phyloP scores from a whole-genome alignment of 495 filamentous ascomycete species.

The Penicillium paradoxum region DNA sequence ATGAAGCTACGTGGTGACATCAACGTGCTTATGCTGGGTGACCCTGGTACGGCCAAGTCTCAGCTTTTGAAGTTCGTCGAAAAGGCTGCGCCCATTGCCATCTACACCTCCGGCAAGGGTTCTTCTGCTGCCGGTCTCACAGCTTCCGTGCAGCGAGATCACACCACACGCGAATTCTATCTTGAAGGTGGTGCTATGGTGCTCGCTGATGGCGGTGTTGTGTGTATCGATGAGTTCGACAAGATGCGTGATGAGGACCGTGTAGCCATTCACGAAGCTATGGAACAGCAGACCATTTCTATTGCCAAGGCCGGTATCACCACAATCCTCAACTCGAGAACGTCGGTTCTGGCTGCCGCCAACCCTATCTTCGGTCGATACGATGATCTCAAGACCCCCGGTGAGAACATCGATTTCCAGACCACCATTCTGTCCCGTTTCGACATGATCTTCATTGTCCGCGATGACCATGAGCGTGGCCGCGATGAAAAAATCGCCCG shows the following conservation, averaged over 20 bases:
- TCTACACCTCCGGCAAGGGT: conserved; percentile 98
- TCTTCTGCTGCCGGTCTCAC: conserved; percentile 98
- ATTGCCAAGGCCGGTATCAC: conserved; percentile 99
- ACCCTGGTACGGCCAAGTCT: conserved; percentile 97
- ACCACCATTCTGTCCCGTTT: conserved; percentile 98
- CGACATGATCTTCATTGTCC: conserved; percentile 99
- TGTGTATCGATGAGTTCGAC: conserved; percentile 99
- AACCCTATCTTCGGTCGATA: conserved; percentile 98
- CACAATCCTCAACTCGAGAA: conserved; percentile 94
- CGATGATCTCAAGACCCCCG: conserved; percentile 94
- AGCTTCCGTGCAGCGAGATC: conserved; percentile 92
- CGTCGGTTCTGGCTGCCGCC: conserved; percentile 90
- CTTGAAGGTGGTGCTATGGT: conserved; percentile 99
- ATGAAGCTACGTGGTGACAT: conserved; percentile 99
- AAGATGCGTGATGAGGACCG: conserved; percentile 99
- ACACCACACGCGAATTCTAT: conserved; percentile 91
- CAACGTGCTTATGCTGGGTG: conserved; percentile 94
- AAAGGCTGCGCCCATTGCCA: conserved; percentile 92
- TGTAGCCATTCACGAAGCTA: conserved; percentile 98
- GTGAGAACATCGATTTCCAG: conserved; percentile 99
- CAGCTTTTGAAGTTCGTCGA: conserved; percentile 97
- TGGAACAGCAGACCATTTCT: conserved; percentile 99
- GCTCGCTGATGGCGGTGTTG: conserved; percentile 92
- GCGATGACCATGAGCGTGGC: conserved; percentile 84
- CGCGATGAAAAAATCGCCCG: conserved; percentile 92